Evolutionary conservation across 2,329 filamentous ascomycete genomes (phyloP).

Genomic region (Colletotrichum chrysophilum): DNA sequence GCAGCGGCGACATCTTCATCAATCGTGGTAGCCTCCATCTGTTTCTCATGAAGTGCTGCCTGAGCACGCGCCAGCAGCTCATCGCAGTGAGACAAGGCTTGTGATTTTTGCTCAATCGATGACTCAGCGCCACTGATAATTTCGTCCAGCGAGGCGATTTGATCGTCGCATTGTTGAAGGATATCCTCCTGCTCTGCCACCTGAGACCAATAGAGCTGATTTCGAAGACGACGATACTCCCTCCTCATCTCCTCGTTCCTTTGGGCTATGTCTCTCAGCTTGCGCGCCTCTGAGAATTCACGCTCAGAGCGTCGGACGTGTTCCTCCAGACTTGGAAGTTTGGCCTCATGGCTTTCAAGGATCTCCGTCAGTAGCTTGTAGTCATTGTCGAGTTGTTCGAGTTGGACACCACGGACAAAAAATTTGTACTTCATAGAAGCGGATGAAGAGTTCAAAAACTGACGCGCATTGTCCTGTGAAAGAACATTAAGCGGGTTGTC

Average conservation of each 20-base stretch:
- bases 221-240: conserved; percentile 62
- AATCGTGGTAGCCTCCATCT: neutral
- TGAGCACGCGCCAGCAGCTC: conserved; percentile 7
- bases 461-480: conserved; percentile 92
- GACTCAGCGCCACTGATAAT: conserved; percentile 41
- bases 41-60: neutral
- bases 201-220: conserved; percentile 85
- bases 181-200: conserved; percentile 76
- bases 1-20: neutral
- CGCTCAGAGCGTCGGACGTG: conserved; percentile 67
- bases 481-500: conserved; percentile 97
- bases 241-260: conserved; percentile 52
- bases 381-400: conserved; percentile 90
- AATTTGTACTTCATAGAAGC: conserved; percentile 92
- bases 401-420: conserved; percentile 91
- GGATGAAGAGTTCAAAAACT: conserved; percentile 87
- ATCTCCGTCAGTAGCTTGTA: conserved; percentile 84
- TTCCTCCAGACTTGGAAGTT: conserved; percentile 64
- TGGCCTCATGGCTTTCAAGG: conserved; percentile 73
- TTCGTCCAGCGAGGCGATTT: conserved; percentile 34
- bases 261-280: conserved; percentile 33
- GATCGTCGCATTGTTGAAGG: conserved; percentile 38
- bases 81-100: conserved; percentile 33
- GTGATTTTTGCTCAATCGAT: conserved; percentile 49
- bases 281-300: conserved; percentile 39